A percentile compares a stretch with the other conserved stretches of the same genome.
Conservation (phyloP, 2,329 filamentous ascomycete species). For the Gnomoniopsis sp. region DNA sequence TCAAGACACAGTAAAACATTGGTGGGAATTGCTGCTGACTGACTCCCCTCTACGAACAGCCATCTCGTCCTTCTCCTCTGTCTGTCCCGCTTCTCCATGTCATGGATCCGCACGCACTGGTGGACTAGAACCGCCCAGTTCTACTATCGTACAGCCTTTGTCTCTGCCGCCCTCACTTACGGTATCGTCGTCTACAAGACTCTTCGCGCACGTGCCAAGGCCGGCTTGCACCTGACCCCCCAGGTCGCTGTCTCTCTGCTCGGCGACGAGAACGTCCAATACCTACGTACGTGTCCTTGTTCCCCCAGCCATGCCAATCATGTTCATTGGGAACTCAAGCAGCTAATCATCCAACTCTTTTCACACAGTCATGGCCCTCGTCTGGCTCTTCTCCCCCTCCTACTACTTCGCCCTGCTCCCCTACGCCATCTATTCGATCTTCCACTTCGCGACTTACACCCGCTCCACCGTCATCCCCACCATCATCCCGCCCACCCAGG, state of each 20-base stretch:
- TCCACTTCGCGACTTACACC: slow-evolving; percentile 96
- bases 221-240: slow-evolving; percentile 59
- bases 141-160: slow-evolving; percentile 85
- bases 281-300: slow-evolving; percentile 67
- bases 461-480: slow-evolving; percentile 91
- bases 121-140: slow-evolving; percentile 73
- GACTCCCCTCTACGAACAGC: slow-evolving; percentile 43
- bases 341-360: slow-evolving; percentile 16
- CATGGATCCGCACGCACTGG: slow-evolving; percentile 86
- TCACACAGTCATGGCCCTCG: slow-evolving; percentile 75
- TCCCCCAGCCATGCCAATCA: neutral
- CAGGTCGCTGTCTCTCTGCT: slow-evolving; percentile 62
- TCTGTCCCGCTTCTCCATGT: slow-evolving; percentile 78
- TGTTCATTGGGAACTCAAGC: neutral
- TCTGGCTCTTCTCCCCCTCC: slow-evolving; percentile 92
- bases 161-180: slow-evolving; percentile 88
- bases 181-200: slow-evolving; percentile 99
- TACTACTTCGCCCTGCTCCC: slow-evolving; percentile 87
- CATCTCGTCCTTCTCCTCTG: slow-evolving; percentile 83
- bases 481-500: slow-evolving; percentile 63
- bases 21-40: slow-evolving; percentile 5
- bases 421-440: slow-evolving; percentile 95
- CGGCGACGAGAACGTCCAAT: slow-evolving; percentile 95
- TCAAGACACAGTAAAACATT: neutral
- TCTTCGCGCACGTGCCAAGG: slow-evolving; percentile 78